A percentile compares a stretch with the other conserved stretches of the same genome.
These are phyloP conservation scores for Colletotrichum sp. DNA, from an alignment of 2,329 filamentous ascomycete species.

Conservation along the genomic window DNA sequence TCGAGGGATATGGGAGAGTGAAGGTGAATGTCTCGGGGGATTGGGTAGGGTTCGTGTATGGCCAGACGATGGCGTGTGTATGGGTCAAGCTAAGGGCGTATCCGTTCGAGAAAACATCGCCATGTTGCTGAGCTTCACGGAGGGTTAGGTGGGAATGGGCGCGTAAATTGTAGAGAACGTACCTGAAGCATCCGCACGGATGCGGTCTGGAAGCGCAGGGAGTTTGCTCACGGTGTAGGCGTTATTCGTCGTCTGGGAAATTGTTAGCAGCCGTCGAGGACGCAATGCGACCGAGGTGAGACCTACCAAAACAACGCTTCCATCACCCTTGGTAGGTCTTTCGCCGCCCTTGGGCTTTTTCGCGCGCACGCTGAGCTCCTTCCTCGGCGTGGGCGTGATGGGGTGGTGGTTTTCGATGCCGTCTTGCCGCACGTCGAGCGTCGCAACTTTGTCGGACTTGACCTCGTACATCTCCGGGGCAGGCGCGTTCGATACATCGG, in stretches of 20 bases:
- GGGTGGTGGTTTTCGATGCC: slow-evolving; percentile 47
- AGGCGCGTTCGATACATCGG: slow-evolving; percentile 38
- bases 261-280: slow-evolving; percentile 8
- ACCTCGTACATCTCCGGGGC: slow-evolving; percentile 61
- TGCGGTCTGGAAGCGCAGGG: slow-evolving; percentile 78
- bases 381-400: slow-evolving; percentile 39
- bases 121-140: slow-evolving; percentile 65
- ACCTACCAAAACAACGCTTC: slow-evolving; percentile 69
- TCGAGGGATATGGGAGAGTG: slow-evolving; percentile 75
- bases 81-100: slow-evolving; percentile 84
- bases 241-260: slow-evolving; percentile 76
- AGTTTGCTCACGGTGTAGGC: slow-evolving; percentile 87
- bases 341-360: slow-evolving; percentile 70
- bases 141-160: slow-evolving; percentile 25
- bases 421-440: slow-evolving; percentile 50
- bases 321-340: slow-evolving; percentile 69
- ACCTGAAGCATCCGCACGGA: slow-evolving; percentile 72
- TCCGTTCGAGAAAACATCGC: slow-evolving; percentile 68
- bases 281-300: not conserved
- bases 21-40: slow-evolving; percentile 83
- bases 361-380: slow-evolving; percentile 63
- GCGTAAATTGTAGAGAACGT: slow-evolving; percentile 36
- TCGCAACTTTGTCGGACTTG: slow-evolving; percentile 57
- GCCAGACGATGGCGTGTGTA: slow-evolving; percentile 87
- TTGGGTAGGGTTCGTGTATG: slow-evolving; percentile 73